phyloP scores from a whole-genome alignment of 208 protist species.

The Crithidia expoeki region DNA sequence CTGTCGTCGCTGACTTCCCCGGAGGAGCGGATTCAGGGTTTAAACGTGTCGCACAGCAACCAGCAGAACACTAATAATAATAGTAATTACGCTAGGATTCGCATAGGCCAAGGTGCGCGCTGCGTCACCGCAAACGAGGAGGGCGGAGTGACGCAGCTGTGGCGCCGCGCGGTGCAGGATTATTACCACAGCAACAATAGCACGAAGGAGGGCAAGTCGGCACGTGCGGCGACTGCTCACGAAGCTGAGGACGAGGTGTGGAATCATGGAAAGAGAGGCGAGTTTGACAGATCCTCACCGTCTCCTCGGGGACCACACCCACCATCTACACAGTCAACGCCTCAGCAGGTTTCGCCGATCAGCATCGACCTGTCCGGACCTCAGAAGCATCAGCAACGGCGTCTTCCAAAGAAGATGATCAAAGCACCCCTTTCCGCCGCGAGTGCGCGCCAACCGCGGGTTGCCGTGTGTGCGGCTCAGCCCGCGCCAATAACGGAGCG shows the following conservation, averaged over 20 bases:
- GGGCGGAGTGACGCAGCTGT: slow-evolving; percentile 57
- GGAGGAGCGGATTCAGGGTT: background rate
- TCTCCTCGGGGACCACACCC: background rate
- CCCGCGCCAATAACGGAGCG: background rate
- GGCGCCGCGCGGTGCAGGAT: slow-evolving; percentile 42
- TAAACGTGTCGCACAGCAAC: background rate
- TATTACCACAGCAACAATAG: slow-evolving; percentile 2
- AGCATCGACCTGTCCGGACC: background rate
- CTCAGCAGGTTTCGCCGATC: background rate
- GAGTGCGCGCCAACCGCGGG: background rate
- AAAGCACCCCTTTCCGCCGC: background rate
- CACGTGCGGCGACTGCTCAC: background rate
- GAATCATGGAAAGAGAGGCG: background rate
- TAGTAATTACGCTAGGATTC: background rate
- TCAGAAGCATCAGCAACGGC: background rate
- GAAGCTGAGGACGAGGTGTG: background rate
- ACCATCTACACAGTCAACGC: background rate
- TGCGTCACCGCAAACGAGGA: slow-evolving; percentile 43
- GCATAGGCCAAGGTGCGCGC: background rate
- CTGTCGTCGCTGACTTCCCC: background rate
- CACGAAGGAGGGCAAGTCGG: background rate
- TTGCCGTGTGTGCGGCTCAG: background rate
- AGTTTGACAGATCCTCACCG: background rate
- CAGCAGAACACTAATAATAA: background rate
- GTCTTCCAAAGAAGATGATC: background rate